These are phyloP conservation scores for Pythium inflatum DNA, from an alignment of 352 stramenopile genomes.

Conservation along the genomic window DNA sequence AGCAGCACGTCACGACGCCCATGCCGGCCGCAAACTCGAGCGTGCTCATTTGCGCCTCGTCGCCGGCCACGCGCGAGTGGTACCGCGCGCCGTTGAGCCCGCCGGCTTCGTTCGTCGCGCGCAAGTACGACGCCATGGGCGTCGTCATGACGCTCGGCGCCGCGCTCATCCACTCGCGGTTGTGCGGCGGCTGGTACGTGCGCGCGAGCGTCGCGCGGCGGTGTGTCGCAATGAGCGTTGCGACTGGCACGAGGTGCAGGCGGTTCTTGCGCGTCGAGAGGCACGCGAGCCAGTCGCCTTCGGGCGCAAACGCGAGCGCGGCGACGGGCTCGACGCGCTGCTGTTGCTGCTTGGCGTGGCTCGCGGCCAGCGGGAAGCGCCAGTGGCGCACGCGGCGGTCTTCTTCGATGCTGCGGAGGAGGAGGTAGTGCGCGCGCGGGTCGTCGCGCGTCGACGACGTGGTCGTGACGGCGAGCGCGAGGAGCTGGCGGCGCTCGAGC, in stretches of 20 bases:
- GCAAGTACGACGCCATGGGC: conserved; percentile 85
- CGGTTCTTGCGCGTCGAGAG: conserved; percentile 78
- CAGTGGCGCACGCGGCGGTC: conserved; percentile 73
- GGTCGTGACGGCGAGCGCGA: conserved; percentile 61
- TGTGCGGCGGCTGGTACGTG: conserved; percentile 50
- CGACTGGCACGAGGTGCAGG: conserved; percentile 75
- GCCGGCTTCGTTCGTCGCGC: conserved; percentile 78
- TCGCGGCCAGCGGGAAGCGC: conserved; percentile 66
- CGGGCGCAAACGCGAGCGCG: conserved; percentile 77
- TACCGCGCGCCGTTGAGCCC: conserved; percentile 83
- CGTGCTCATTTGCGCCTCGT: conserved; percentile 85
- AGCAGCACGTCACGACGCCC: conserved; percentile 61
- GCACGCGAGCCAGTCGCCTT: conserved; percentile 85
- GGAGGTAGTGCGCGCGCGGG: conserved; percentile 48
- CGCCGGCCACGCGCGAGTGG: conserved; percentile 77
- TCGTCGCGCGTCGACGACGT: not conserved
- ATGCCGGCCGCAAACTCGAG: conserved; percentile 80
- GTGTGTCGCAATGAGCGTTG: conserved; percentile 60
- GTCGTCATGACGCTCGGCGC: conserved; percentile 73
- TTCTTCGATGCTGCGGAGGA: conserved; percentile 79
- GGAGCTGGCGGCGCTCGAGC: conserved; percentile 72
- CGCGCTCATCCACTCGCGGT: conserved; percentile 76
- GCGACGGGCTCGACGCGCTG: conserved; percentile 54
- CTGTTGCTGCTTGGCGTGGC: conserved; percentile 59
- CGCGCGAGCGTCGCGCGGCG: conserved; percentile 62